These are phyloP conservation scores for Teunomyces kruisii DNA, from an alignment of 805 yeast species.

Conservation along the genomic window DNA sequence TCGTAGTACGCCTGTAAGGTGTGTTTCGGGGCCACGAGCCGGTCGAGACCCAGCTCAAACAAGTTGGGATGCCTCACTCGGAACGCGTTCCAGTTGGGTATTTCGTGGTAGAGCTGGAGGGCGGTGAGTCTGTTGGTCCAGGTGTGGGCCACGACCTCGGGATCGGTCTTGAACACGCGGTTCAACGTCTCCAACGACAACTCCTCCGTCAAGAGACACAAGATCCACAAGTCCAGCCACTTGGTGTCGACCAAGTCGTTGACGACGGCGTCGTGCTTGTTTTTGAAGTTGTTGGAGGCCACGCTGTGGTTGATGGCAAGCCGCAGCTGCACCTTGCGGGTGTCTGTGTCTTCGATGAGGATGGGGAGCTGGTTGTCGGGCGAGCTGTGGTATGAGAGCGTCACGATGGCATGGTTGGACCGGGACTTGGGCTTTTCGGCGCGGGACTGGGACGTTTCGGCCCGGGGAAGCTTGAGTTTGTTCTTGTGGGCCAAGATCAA, in stretches of 20 bases:
- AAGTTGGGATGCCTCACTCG: constrained; percentile 25
- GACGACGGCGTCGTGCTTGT: constrained; percentile 2
- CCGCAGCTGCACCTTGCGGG: constrained; percentile 1
- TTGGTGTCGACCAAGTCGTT: constrained; percentile 44
- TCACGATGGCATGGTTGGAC: constrained; percentile 29
- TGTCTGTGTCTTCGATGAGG: constrained; percentile 41
- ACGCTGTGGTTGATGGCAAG: constrained; percentile 7
- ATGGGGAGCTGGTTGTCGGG: constrained; percentile 53
- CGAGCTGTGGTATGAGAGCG: constrained; percentile 50
- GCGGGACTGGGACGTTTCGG: constrained; percentile 21
- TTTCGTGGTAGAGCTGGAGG: constrained; percentile 17
- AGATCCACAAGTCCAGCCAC: constrained; percentile 52
- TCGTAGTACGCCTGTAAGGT: constrained; percentile 6
- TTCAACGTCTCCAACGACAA: constrained; percentile 7
- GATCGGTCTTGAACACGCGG: constrained; percentile 16
- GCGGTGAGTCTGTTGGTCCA: constrained; percentile 7
- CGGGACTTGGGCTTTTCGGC: too few species aligned
- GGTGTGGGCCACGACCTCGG: not conserved
- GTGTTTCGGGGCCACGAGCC: not conserved
- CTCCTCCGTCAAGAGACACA: constrained; percentile 23
- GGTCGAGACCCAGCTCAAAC: constrained; percentile 10
- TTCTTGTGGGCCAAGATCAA: constrained; percentile 49
- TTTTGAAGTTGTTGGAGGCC: constrained; percentile 8
- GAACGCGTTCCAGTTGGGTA: constrained; percentile 28
- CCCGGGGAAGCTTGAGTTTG: constrained; percentile 18